Conservation (phyloP, 345 rosid genomes). For the Euphorbia tirucalli region DNA sequence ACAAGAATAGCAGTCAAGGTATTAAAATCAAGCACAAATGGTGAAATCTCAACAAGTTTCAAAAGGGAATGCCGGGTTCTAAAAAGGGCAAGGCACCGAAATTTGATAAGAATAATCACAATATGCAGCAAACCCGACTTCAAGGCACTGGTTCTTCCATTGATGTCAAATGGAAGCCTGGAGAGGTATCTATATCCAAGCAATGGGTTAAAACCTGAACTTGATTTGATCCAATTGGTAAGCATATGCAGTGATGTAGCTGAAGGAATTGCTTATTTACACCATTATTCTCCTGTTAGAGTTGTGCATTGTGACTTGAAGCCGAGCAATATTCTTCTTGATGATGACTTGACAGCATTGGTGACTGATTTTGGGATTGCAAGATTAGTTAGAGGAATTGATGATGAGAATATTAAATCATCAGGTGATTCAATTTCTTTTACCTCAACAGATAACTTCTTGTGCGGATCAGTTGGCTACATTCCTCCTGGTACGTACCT, state of each 20-base stretch:
- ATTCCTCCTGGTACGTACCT: slow-evolving; percentile 91
- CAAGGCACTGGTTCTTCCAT: slow-evolving; percentile 80
- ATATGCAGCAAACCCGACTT: slow-evolving; percentile 82
- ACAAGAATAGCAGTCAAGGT: slow-evolving; percentile 85
- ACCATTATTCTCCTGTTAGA: slow-evolving; percentile 75
- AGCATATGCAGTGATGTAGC: slow-evolving; percentile 80
- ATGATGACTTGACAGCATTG: slow-evolving; percentile 80
- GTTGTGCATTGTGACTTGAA: slow-evolving; percentile 96
- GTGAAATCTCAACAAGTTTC: slow-evolving; percentile 58
- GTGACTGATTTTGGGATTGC: slow-evolving; percentile 91
- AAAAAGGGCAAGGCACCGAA: slow-evolving; percentile 77
- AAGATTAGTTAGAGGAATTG: slow-evolving; percentile 50
- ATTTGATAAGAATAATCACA: slow-evolving; percentile 78
- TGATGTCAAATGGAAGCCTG: slow-evolving; percentile 86
- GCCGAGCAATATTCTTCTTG: slow-evolving; percentile 91
- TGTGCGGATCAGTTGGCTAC: slow-evolving; percentile 90
- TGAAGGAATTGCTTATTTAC: slow-evolving; percentile 79
- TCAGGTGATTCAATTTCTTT: slow-evolving; percentile 51
- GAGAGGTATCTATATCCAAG: slow-evolving; percentile 67
- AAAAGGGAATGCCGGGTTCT: slow-evolving; percentile 81
- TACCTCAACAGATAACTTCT: slow-evolving; percentile 64
- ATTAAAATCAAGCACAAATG: slow-evolving; percentile 45
- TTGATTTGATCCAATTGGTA: slow-evolving; percentile 70
- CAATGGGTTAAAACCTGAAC: slow-evolving; percentile 27
- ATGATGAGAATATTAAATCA: slow-evolving; percentile 25